Base-by-base conservation (phyloP, 2,329 filamentous ascomycete species). In the Aplosporella prunicola region DNA sequence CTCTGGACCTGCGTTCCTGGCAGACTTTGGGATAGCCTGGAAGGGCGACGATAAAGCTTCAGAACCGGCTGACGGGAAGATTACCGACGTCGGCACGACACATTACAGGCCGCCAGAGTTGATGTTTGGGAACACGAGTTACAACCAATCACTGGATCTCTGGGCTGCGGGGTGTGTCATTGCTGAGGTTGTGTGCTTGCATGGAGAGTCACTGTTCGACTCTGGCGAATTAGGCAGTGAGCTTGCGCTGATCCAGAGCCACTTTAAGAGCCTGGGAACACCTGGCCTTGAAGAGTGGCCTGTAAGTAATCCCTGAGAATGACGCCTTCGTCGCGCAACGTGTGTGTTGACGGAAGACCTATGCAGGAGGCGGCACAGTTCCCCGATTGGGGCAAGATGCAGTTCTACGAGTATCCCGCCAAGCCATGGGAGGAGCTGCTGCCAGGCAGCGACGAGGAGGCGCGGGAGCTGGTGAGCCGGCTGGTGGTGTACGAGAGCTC, bases 21-120 rank as follows among this genome's bases (percentile, higher is more conserved):
- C 85, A 23, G 91, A 98, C 58, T 96, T 98, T 62, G 89, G 91
- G 34, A 93, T 91, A 25, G 77, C 88, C 7, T 95, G 87, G 87
- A 77, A 80, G 47, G 74, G 80, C 3, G 58, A 68, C 9, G 60
- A 67, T 15, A 46, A 59, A 5, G 61, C 63, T 3, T 71, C 74
- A 10, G 91, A 98, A 55, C 67, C 76, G 2, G 52, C 66, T 7
- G 56, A 75, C 37, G 51, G 68, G 38, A 96, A 96, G 60, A 82
- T 94, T 35, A 80, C 91, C 6, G 93, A 98, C 56, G 83, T 98
- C 17, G 91, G 91, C 23, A 96, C 89, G 1, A 89, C 88, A 0
- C 76, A 82, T 32, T 98, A 98, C 61, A 78, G 93, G 14, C 75
- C 89, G 0, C 91, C 91, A 0, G 93, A 98, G 53, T 74, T 88